Base-by-base conservation (phyloP, 345 rosid genomes). In the Carallia brachiata region DNA sequence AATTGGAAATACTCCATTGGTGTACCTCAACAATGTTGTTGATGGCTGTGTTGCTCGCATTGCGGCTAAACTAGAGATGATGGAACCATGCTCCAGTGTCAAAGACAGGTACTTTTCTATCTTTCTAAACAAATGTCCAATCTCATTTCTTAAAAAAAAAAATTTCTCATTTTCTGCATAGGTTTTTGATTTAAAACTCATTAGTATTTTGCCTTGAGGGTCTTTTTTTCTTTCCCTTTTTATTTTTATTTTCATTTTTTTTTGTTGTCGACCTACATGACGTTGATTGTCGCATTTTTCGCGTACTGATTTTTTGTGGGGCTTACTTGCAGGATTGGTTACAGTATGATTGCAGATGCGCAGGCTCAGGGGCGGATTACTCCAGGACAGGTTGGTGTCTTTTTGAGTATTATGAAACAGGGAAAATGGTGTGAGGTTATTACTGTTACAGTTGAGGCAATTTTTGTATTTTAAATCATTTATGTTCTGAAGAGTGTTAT, bases 341-440 rank as follows among this genome's bases (percentile, higher is more conserved):
- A 87, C 55, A 90, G 96, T 64, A 90, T 93, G 98, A 90, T 90
- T 70, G 47, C 87, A 28, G 98, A 93, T 85, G 98, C 98, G 2
- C 92, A 90, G 78, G 79, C 74, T 2, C 81, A 87, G 71, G 97
- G 92, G 66, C 87, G 85, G 37, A 89, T 93, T 6, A 87, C 82
- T 48, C 96, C 93, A 7, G 98, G 97, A 32, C 55, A 88, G 96
- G 97, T 90, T 66, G 36, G 68, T 73, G 32, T 54, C 52, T 7
- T 53, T 34, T 56, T 5, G 15, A 8, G 30, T 55, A 23, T 55
- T 23, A 9, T 23, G 48, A 40, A n/a, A n/a, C n/a, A n/a, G n/a
- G n/a, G n/a, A n/a, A n/a, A n/a, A n/a, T 23, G 32, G 16, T 18
- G 60, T n/a, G 28, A 34, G 69, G 27, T 12, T 31, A 6, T 55